Percentiles rank a stretch among this genome's conserved stretches.
Evolutionary conservation across 495 filamentous ascomycete genomes (phyloP).

Genomic region (Penicillium crystallinum): DNA sequence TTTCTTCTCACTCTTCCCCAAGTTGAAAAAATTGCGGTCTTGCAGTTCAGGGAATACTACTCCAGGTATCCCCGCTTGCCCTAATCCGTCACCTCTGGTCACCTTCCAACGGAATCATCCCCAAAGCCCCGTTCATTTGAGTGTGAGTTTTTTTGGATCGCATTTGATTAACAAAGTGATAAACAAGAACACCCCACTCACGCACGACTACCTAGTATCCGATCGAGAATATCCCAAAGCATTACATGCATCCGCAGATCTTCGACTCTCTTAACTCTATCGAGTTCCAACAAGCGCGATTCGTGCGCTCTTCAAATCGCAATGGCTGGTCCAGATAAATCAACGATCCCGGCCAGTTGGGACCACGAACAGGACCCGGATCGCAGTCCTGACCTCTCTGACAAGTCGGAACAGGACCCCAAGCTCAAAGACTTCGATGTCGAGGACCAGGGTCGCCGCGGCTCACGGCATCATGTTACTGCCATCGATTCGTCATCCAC

Average conservation of each 20-base stretch:
- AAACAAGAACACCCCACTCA: neutral
- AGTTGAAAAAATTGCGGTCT: neutral
- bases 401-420: constrained; percentile 19
- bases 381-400: constrained; percentile 19
- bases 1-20: neutral
- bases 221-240: neutral
- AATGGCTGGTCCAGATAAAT: constrained; percentile 35
- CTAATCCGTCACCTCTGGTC: constrained; percentile 3
- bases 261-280: constrained; percentile 24
- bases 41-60: neutral
- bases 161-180: neutral
- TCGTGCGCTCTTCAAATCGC: constrained; percentile 34
- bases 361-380: constrained; percentile 14
- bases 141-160: neutral
- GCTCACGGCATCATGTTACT: constrained; percentile 13
- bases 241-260: constrained; percentile 38
- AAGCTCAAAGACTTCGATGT: constrained; percentile 33
- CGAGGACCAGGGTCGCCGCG: constrained; percentile 27
- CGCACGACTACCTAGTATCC: neutral
- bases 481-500: constrained; percentile 30
- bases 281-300: constrained; percentile 33
- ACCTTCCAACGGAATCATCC: neutral
- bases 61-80: constrained; percentile 2
- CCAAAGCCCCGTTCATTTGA: neutral
- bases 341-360: constrained; percentile 13